phyloP scores from a whole-genome alignment of 2,329 filamentous ascomycete species.

The Coccinonectria pachysandricola region DNA sequence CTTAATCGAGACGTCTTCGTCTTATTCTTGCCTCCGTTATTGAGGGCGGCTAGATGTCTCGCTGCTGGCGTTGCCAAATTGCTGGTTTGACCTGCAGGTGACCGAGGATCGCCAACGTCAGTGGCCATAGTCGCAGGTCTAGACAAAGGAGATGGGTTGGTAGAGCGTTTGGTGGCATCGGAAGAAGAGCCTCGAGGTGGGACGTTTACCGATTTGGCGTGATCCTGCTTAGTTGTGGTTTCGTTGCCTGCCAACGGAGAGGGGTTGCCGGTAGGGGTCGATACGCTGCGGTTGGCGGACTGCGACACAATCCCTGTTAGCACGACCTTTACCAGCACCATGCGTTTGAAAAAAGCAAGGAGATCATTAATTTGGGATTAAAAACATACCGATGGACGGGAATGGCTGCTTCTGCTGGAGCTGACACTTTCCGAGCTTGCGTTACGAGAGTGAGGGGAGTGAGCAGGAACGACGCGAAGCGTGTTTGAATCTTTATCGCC shows the following conservation, averaged over 20 bases:
- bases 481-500: conserved; percentile 32
- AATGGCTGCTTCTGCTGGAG: conserved; percentile 47
- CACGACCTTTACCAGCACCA: conserved; percentile 23
- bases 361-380: conserved; percentile 34
- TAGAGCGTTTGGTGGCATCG: conserved; percentile 55
- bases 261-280: conserved; percentile 43
- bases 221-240: conserved; percentile 39
- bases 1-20: conserved; percentile 80
- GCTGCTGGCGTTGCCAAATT: conserved; percentile 59
- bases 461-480: conserved; percentile 24
- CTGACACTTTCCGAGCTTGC: conserved; percentile 56
- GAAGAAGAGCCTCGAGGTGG: conserved; percentile 53
- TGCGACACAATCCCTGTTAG: conserved; percentile 40
- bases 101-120: conserved; percentile 36
- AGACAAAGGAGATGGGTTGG: conserved; percentile 63
- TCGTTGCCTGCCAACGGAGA: conserved; percentile 39
- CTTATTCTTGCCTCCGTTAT: conserved; percentile 66
- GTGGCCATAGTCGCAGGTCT: conserved; percentile 55
- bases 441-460: conserved; percentile 30
- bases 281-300: conserved; percentile 50
- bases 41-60: conserved; percentile 78
- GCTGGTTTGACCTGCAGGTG: conserved; percentile 24
- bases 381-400: conserved; percentile 60
- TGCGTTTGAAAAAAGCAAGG: conserved; percentile 35
- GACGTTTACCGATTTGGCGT: conserved; percentile 44